These are phyloP conservation scores for Cerioporus squamosus DNA, from an alignment of 1,284 basidiomycete species.

Conservation along the genomic window DNA sequence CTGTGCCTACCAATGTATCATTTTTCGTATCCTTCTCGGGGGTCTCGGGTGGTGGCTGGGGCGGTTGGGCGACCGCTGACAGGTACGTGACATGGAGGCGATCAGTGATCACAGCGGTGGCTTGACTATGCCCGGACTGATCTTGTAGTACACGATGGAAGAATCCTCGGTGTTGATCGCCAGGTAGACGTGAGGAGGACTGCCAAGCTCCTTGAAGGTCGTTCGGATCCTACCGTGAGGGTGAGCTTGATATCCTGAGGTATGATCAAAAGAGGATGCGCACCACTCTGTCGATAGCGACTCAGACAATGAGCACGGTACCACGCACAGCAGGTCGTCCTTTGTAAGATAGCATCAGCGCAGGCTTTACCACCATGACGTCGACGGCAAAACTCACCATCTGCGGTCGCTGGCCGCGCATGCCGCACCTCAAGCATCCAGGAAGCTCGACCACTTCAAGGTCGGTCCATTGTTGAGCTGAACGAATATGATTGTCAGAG, in stretches of 20 bases:
- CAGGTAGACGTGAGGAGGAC: slow-evolving; percentile 61
- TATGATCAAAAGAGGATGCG: slow-evolving; percentile 1
- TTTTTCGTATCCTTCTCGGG: neutral
- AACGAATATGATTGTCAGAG: neutral
- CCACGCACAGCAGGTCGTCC: slow-evolving; percentile 50
- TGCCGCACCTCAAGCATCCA: slow-evolving; percentile 55
- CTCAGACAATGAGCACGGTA: slow-evolving; percentile 73
- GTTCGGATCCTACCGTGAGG: slow-evolving; percentile 52
- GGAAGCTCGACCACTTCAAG: slow-evolving; percentile 65
- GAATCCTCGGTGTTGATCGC: slow-evolving; percentile 78
- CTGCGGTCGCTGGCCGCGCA: slow-evolving; percentile 61
- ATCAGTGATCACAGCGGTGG: slow-evolving; percentile 53
- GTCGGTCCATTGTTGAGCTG: slow-evolving; percentile 74
- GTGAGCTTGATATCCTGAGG: neutral
- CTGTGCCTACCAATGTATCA: neutral
- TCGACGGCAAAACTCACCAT: slow-evolving; percentile 44
- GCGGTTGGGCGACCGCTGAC: no score
- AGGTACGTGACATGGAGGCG: neutral
- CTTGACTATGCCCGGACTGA: slow-evolving; percentile 76
- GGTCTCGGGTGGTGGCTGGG: no score
- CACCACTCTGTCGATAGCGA: slow-evolving; percentile 58
- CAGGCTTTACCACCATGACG: neutral
- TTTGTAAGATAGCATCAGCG: slow-evolving; percentile 19
- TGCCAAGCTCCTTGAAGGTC: slow-evolving; percentile 55
- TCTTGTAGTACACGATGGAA: slow-evolving; percentile 82